phyloP scores from a whole-genome alignment of 345 rosid genomes.

The Populus tremula region DNA sequence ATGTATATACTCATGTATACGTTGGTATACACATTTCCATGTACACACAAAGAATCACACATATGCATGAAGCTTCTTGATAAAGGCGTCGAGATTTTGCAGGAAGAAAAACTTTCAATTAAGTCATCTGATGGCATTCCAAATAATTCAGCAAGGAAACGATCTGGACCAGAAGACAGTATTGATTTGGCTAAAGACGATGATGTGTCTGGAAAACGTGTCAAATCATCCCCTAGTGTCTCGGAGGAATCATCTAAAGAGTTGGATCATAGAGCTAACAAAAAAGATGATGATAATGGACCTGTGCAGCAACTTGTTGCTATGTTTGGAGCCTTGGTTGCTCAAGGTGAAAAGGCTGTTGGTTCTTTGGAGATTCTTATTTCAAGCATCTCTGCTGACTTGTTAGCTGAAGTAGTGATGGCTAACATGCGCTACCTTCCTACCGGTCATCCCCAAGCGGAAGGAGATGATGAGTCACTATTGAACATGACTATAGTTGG shows the following conservation, averaged over 20 bases:
- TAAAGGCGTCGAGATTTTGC: constrained; percentile 32
- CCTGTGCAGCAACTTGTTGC: constrained; percentile 91
- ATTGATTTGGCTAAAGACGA: constrained; percentile 47
- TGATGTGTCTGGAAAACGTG: constrained; percentile 63
- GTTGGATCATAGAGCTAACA: constrained; percentile 34
- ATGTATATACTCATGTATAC: background rate
- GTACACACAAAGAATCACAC: background rate
- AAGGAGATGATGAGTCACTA: constrained; percentile 56
- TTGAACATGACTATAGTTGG: constrained; percentile 63
- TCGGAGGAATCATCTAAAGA: constrained; percentile 62
- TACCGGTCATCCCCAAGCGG: constrained; percentile 38
- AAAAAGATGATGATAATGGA: constrained; percentile 53
- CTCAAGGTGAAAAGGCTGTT: constrained; percentile 93
- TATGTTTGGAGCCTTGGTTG: constrained; percentile 91
- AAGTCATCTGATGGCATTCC: constrained; percentile 40
- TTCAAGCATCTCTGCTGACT: constrained; percentile 86
- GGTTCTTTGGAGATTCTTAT: constrained; percentile 84
- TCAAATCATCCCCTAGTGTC: constrained; percentile 48
- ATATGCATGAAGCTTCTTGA: constrained; percentile 19
- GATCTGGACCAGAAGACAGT: constrained; percentile 56
- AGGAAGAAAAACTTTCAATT: constrained; percentile 47
- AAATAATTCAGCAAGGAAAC: constrained; percentile 51
- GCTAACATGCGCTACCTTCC: constrained; percentile 87
- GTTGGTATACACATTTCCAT: constrained; percentile 3
- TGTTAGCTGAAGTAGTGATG: constrained; percentile 95